These are phyloP conservation scores for Beauveria asiatica DNA, from an alignment of 2,329 filamentous ascomycete species.

Conservation along the genomic window DNA sequence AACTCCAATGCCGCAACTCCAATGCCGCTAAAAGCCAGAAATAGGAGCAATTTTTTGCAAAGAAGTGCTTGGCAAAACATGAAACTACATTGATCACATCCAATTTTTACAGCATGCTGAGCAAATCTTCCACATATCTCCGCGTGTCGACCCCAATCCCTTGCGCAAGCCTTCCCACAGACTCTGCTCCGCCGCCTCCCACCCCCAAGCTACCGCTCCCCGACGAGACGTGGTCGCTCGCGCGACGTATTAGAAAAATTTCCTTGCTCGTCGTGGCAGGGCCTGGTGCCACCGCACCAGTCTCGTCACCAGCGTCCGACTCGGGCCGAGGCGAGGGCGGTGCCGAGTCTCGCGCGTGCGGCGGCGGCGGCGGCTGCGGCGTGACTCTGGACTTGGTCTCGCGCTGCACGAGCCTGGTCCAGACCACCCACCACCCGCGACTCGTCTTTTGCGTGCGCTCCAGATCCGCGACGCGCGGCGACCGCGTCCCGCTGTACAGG, in stretches of 20 bases:
- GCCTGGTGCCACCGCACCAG: conserved; percentile 12
- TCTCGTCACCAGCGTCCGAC: conserved; percentile 2
- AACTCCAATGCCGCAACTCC: conserved; percentile 3
- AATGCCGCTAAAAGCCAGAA: background rate
- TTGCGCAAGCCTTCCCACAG: conserved; percentile 52
- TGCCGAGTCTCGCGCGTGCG: background rate
- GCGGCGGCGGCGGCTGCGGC: conserved; percentile 11
- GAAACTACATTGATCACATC: too few species aligned
- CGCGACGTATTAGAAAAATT: conserved; percentile 51
- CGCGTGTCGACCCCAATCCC: conserved; percentile 71
- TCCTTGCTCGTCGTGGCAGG: conserved; percentile 39
- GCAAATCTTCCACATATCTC: conserved; percentile 63
- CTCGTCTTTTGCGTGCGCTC: conserved; percentile 59
- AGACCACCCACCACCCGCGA: conserved; percentile 62
- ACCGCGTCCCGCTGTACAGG: conserved; percentile 38
- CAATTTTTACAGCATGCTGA: conserved; percentile 45
- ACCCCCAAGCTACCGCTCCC: conserved; percentile 17
- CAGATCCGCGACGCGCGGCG: conserved; percentile 32
- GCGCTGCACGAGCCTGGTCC: conserved; percentile 44
- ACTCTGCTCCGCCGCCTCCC: conserved; percentile 31
- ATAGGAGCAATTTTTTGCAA: background rate
- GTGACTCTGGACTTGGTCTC: background rate
- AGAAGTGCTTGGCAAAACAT: background rate
- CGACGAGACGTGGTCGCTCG: conserved; percentile 43
- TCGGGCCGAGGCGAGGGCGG: background rate